A percentile compares a stretch with the other conserved stretches of the same genome.
phyloP scores from a whole-genome alignment of 1,284 basidiomycete genomes.

The Leccinum pachyderme region DNA sequence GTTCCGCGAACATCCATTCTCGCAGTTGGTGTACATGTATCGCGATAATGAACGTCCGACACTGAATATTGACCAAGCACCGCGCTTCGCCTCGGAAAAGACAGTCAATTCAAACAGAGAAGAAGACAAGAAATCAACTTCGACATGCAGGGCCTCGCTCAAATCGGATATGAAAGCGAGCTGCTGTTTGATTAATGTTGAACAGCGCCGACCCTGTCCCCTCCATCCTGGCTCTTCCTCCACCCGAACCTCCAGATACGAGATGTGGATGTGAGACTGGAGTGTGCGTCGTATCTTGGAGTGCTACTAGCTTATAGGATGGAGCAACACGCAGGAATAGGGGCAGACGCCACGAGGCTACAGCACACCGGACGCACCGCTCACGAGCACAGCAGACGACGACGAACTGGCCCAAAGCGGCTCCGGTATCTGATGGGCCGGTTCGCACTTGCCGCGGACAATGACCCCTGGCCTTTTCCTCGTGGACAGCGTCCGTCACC shows the following conservation, averaged over 20 bases:
- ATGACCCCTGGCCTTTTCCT: neutral
- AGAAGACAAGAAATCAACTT: neutral
- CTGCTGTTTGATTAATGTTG: neutral
- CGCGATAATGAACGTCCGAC: neutral
- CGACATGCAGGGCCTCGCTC: neutral
- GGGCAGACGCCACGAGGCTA: conserved; percentile 22
- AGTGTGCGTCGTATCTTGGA: conserved; percentile 2
- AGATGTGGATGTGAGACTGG: neutral
- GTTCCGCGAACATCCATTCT: neutral
- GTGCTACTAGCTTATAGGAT: neutral
- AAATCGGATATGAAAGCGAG: conserved; percentile 4
- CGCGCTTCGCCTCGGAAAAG: conserved; percentile 16
- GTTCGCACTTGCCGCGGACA: neutral
- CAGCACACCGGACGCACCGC: conserved; percentile 14
- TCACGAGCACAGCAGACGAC: conserved; percentile 3
- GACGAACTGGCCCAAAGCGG: neutral
- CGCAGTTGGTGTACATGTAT: neutral
- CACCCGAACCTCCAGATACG: neutral
- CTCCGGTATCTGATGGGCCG: conserved; percentile 4
- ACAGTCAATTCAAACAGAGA: neutral
- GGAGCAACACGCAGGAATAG: neutral
- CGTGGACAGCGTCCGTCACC: conserved; percentile 7
- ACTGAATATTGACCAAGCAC: neutral
- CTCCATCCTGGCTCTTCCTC: neutral
- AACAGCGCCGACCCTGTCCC: conserved; percentile 1